A percentile compares a stretch with the other conserved stretches of the same genome.
Conservation (phyloP, 202 grass and related monocot genomes). For the Carex sylvatica region DNA sequence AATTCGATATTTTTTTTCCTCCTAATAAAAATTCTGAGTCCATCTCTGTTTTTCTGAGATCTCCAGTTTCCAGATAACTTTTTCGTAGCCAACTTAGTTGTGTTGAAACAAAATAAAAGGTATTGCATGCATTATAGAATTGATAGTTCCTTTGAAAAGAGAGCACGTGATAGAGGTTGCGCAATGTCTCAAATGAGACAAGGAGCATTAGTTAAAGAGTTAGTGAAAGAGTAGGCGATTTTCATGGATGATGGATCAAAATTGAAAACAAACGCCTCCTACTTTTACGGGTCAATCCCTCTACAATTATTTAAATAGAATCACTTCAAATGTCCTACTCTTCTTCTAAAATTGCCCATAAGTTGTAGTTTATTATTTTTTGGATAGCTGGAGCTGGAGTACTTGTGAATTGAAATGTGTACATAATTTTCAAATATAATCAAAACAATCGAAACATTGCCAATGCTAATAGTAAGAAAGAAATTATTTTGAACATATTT, state of each 20-base stretch:
- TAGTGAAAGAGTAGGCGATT: conserved; percentile 1
- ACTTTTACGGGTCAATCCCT: neutral
- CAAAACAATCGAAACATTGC: too few species aligned
- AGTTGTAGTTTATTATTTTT: too few species aligned
- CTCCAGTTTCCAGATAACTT: neutral
- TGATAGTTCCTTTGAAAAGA: neutral
- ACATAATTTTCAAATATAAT: too few species aligned
- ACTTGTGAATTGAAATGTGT: too few species aligned
- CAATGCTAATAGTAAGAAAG: too few species aligned
- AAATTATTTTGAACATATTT: too few species aligned
- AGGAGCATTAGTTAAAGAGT: neutral
- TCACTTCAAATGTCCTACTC: too few species aligned
- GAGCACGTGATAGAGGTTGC: conserved; percentile 1
- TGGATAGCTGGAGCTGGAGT: too few species aligned
- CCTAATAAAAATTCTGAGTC: too few species aligned
- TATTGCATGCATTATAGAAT: neutral
- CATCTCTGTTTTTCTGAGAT: neutral
- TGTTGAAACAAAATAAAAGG: neutral
- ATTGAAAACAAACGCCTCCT: neutral
- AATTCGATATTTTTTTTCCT: too few species aligned
- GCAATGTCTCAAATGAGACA: neutral
- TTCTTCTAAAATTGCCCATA: too few species aligned
- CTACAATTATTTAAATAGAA: neutral
- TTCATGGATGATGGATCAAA: neutral
- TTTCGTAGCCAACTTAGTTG: neutral